Evolutionary conservation across 2,329 filamentous ascomycete species (phyloP).

Genomic region (Colletotrichum shisoi): DNA sequence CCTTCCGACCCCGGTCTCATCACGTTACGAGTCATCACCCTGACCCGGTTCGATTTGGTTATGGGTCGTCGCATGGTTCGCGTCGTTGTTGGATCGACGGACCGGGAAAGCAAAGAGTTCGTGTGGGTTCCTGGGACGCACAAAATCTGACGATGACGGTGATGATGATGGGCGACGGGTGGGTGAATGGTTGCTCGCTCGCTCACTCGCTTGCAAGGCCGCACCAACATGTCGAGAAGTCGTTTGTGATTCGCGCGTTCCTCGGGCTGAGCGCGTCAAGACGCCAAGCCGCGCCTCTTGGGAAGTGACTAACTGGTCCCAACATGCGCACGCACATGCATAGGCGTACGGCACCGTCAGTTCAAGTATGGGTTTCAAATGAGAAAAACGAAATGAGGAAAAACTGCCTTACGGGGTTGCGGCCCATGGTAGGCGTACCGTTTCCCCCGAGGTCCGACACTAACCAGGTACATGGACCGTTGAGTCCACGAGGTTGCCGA

Average conservation of each 20-base stretch:
- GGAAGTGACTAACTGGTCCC: conserved; percentile 5
- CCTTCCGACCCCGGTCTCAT: conserved; percentile 5
- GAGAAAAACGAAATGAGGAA: conserved; percentile 35
- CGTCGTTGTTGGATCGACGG: background rate
- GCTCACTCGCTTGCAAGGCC: background rate
- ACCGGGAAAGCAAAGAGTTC: background rate
- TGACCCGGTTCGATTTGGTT: conserved; percentile 6
- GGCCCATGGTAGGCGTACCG: conserved; percentile 18
- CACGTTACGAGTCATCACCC: conserved; percentile 28
- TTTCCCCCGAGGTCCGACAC: conserved; percentile 26
- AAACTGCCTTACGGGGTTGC: conserved; percentile 31
- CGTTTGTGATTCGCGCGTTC: conserved; percentile 10
- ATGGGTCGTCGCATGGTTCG: background rate
- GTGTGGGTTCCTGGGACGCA: background rate
- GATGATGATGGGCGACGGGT: conserved; percentile 8
- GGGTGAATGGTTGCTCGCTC: conserved; percentile 12
- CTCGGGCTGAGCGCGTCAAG: conserved; percentile 10
- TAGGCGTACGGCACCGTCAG: conserved; percentile 18
- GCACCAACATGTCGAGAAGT: conserved; percentile 8
- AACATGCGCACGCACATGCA: conserved; percentile 24
- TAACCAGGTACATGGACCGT: conserved; percentile 32
- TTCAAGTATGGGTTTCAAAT: background rate
- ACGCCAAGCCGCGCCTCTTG: conserved; percentile 30
- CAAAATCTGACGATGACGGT: background rate
- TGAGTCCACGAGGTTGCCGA: conserved; percentile 1